phyloP scores from a whole-genome alignment of 345 rosid genomes.

The Eutrema japonicum region DNA sequence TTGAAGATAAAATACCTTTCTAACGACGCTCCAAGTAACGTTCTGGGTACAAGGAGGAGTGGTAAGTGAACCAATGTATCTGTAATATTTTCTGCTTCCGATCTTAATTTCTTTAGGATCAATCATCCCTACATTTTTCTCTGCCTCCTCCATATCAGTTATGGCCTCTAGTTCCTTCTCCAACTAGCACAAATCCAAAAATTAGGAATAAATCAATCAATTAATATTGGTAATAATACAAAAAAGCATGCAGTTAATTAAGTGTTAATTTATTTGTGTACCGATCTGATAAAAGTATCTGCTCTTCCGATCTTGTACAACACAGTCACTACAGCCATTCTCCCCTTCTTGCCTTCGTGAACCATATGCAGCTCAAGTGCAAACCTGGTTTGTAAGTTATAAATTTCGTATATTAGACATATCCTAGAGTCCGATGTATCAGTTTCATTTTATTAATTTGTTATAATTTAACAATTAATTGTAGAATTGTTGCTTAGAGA shows the following conservation, averaged over 20 bases:
- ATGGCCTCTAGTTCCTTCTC: conserved; percentile 44
- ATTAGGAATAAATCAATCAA: not conserved
- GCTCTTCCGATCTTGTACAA: conserved; percentile 74
- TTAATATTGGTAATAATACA: not conserved
- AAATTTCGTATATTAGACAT: conserved; percentile 1
- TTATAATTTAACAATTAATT: not conserved
- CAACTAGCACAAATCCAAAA: conserved; percentile 45
- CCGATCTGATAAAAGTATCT: conserved; percentile 68
- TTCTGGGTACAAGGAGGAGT: conserved; percentile 84
- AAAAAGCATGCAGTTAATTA: not conserved
- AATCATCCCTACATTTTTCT: conserved; percentile 52
- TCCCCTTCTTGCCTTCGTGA: conserved; percentile 62
- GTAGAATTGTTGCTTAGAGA: not conserved
- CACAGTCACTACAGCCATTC: conserved; percentile 66
- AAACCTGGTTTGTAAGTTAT: conserved; percentile 42
- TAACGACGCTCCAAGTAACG: conserved; percentile 70
- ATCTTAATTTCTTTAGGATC: conserved; percentile 61
- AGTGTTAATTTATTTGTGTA: conserved; percentile 27
- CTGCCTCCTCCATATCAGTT: conserved; percentile 37
- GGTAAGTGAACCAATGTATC: conserved; percentile 87
- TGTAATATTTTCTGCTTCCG: conserved; percentile 68
- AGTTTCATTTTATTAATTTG: not conserved
- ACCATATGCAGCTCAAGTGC: conserved; percentile 83
- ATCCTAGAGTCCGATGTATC: not conserved
- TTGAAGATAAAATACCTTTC: conserved; percentile 48